Conservation (phyloP, 176 grass and related monocot species). For the Microstegium vimineum region DNA sequence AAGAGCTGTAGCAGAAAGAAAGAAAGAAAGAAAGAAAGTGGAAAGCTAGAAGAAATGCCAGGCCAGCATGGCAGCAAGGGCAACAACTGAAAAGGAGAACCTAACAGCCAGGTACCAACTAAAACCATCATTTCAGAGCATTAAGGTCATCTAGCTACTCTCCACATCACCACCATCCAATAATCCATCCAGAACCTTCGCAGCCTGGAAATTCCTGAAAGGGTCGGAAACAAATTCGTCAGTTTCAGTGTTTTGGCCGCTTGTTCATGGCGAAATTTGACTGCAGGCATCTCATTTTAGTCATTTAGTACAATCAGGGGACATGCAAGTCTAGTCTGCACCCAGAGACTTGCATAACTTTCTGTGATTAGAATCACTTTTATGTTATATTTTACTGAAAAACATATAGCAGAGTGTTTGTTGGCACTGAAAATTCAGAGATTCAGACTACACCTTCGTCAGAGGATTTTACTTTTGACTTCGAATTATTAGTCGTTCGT, state of each 20-base stretch:
- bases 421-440: background rate
- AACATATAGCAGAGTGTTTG: background rate
- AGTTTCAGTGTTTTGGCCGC: constrained; percentile 3
- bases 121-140: constrained; percentile 53
- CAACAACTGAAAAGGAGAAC: constrained; percentile 31
- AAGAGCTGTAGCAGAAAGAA: constrained; percentile 25
- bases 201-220: constrained; percentile 33
- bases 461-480: background rate
- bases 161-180: constrained; percentile 26
- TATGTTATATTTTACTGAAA: background rate
- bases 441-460: background rate
- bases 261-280: constrained; percentile 3
- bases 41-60: constrained; percentile 36
- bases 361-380: background rate
- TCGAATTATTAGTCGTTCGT: background rate
- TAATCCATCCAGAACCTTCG: constrained; percentile 41
- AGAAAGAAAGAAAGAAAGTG: background rate
- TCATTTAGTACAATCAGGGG: background rate
- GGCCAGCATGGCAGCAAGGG: constrained; percentile 17
- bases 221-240: constrained; percentile 27
- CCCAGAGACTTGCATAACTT: background rate
- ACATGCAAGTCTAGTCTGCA: background rate
- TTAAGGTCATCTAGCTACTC: constrained; percentile 31
- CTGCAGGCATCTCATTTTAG: constrained; percentile 11
- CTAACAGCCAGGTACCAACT: constrained; percentile 55